Evolutionary conservation across 2,329 filamentous ascomycete genomes (phyloP), one percentile per base, ranked within the genome.

Genomic region (Basipetospora chlamydospora): DNA sequence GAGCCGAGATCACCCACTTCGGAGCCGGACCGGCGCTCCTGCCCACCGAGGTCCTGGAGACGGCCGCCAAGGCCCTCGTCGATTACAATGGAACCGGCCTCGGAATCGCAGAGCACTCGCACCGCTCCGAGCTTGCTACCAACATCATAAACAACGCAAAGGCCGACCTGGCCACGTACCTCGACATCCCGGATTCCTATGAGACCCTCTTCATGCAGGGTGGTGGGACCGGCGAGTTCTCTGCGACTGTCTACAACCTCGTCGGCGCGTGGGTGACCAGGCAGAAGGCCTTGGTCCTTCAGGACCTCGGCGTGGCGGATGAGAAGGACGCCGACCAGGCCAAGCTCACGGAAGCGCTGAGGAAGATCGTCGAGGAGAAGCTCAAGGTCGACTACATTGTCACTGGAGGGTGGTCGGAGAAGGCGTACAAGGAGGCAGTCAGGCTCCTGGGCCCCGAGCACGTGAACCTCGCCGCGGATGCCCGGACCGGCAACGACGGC

Each of bases 21-120:
- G 86, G 87, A 42, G 87, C 88, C 37, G 88, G 88, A 43, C 88
- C 88, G 33, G 86, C 88, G n/a, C 66, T 75, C 22, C 69, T 96
- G 13, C 87, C 87, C 17, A 92, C 83, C 10, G 60, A 73, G 4
- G 82, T 95, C 16, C 72, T 95, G 34, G 75, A 90, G 56, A 67
- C 66, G 30, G 86, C 84, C 35, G 76, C 85, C 2, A 56, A 74
- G 52, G 81, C 82, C 2, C 75, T 96, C 4, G 58, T 93, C 44
- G 81, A 95, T 70, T 43, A 70, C 70, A 15, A 95, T 85, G 84
- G 80, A 18, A 83, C 76, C 26, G 88, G 88, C 40, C 68, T 95
- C 38, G 86, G 86, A 36, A 70, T 95, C 29, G 84, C 82, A 43
- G 88, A 96, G 59, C 84, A 92, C 55, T 88, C 81, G 8, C 88